Base-by-base conservation (phyloP, 1,284 basidiomycete genomes). In the Cutaneotrichosporon mucoides region DNA sequence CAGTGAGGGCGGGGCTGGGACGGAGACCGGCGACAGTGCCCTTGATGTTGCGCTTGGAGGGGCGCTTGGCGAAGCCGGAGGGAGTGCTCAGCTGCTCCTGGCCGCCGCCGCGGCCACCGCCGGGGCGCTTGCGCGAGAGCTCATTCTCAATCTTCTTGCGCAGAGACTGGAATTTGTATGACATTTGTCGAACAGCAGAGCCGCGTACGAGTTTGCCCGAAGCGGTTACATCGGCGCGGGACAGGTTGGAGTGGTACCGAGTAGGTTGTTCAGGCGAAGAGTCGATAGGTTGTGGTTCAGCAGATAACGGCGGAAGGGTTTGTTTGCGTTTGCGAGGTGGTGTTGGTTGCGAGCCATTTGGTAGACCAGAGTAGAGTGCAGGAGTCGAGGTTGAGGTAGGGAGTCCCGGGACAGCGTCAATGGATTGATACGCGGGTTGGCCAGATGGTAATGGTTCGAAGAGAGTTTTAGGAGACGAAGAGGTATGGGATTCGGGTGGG, bases 101-200 rank as follows among this genome's bases (percentile, higher is more conserved):
- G 24, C 24, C 24, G 24, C 24, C 42, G 45, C 44, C 38, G n/a
- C 43, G 64, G 12, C 89, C 89, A 58, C 91, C 24, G 24, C 24
- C 86, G 5, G 90, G 92, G 50, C 93, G 87, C 79, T 96, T 96
- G 59, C 92, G 86, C 42, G 92, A 87, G 57, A 99, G 86, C 75
- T 99, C 94, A 55, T 85, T 87, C 79, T 98, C 96, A 62, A 99
- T 98, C 83, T 95, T 98, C 83, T 95, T 98, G 72, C 96, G 88
- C 70, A 99, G 93, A 16, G 96, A 94, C 94, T 98, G 79, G 43
- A 73, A 57, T 69, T 73, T 72, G 49, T 68, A 67, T 35, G 66
- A 66, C 62, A 37, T 64, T 38, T 45, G 24, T 8, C 53, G 53
- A 13, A 46, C 43, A 40, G 45, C 15, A 16, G 53, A 45, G 37